A percentile compares a stretch with the other conserved stretches of the same genome.
These are phyloP conservation scores for Trichoderma sp. DNA, from an alignment of 2,329 filamentous ascomycete genomes.

Conservation along the genomic window DNA sequence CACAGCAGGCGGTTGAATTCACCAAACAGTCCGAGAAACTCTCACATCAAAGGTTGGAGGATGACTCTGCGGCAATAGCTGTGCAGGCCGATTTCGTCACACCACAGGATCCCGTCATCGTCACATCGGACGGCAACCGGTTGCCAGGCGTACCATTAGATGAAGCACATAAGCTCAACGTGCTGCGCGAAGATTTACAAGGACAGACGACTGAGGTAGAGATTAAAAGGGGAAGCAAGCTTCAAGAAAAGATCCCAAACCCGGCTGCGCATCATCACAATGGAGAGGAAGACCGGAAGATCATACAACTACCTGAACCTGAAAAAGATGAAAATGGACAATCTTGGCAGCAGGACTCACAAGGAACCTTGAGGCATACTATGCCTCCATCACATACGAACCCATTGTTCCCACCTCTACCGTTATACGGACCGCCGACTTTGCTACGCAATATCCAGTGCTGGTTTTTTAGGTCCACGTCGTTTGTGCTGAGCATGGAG, in stretches of 20 bases:
- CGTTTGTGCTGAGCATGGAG: constrained; percentile 71
- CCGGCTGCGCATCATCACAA: constrained; percentile 35
- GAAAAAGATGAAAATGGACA: constrained; percentile 33
- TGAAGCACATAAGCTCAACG: constrained; percentile 70
- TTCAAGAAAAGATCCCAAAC: constrained; percentile 30
- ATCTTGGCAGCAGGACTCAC: constrained; percentile 44
- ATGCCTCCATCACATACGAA: constrained; percentile 69
- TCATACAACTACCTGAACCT: constrained; percentile 29
- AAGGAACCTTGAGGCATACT: constrained; percentile 44
- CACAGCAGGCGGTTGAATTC: constrained; percentile 53
- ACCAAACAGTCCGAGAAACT: constrained; percentile 60
- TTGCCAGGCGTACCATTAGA: constrained; percentile 67
- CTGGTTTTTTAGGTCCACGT: constrained; percentile 61
- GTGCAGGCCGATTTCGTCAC: constrained; percentile 65
- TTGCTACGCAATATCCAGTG: constrained; percentile 64
- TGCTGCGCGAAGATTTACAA: constrained; percentile 51
- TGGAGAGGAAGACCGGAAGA: constrained; percentile 27
- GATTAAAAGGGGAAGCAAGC: constrained; percentile 28
- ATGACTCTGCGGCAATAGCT: constrained; percentile 44
- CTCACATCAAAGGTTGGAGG: constrained; percentile 40
- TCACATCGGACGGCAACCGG: constrained; percentile 64
- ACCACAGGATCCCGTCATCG: constrained; percentile 67
- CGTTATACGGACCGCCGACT: constrained; percentile 75
- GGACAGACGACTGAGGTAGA: constrained; percentile 30
- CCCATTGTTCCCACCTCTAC: constrained; percentile 80